Conservation (phyloP, 2,329 filamentous ascomycete genomes). For the Triangularia verruculosa region DNA sequence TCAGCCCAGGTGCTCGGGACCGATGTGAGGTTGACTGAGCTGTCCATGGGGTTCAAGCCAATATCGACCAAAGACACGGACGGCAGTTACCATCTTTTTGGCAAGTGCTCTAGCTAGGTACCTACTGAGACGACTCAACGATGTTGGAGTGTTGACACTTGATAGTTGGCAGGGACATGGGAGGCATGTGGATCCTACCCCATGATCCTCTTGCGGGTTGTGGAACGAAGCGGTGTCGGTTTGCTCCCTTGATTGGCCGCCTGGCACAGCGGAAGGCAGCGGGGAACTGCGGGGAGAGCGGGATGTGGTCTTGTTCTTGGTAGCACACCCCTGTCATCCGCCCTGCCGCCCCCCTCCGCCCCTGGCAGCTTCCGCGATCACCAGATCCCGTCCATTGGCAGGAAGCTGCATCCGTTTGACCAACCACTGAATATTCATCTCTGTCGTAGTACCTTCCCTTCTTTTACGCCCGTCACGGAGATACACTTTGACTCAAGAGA, state of each 20-base stretch:
- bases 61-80: slow-evolving; percentile 1
- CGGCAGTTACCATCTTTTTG: background rate
- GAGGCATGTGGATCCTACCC: background rate
- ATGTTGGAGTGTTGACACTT: background rate
- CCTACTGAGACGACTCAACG: background rate
- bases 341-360: background rate
- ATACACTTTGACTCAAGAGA: background rate
- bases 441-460: background rate
- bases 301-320: slow-evolving; percentile 2
- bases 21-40: background rate
- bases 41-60: background rate
- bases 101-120: too few relatives aligned
- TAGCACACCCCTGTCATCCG: slow-evolving; percentile 14
- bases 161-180: slow-evolving; percentile 1
- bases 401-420: slow-evolving; percentile 16
- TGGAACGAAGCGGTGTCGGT: background rate
- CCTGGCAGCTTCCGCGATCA: slow-evolving; percentile 10
- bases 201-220: slow-evolving; percentile 2
- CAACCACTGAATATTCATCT: slow-evolving; percentile 15
- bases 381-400: too few relatives aligned
- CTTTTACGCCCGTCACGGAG: background rate
- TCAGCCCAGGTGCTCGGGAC: background rate
- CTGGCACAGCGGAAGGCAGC: background rate
- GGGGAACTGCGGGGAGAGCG: slow-evolving; percentile 5
- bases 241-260: background rate